Percentiles rank a stretch among this genome's conserved stretches.
These are phyloP conservation scores for Ophiostoma sp. DNA, from an alignment of 2,329 filamentous ascomycete species.

Conservation along the genomic window DNA sequence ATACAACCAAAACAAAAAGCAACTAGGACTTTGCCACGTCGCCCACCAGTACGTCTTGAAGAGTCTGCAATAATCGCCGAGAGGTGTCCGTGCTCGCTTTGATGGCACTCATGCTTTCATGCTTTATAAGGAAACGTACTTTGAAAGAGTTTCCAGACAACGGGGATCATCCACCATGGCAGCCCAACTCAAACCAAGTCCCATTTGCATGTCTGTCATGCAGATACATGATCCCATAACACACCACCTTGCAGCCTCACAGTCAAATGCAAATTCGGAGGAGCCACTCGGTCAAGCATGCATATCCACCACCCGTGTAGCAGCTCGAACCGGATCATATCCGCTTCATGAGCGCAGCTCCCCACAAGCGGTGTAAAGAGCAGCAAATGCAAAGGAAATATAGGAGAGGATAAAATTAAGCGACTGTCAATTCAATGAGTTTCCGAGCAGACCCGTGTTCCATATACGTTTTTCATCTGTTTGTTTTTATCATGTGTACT, in stretches of 20 bases:
- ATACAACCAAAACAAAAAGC: background rate
- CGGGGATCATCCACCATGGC: background rate
- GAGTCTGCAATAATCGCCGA: background rate
- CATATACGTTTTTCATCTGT: no score
- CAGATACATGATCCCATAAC: background rate
- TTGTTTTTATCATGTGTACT: background rate
- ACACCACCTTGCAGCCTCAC: background rate
- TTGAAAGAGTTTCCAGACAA: no score
- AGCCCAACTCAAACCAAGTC: background rate
- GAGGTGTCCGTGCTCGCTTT: no score
- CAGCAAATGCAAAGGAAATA: no score
- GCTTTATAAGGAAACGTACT: no score
- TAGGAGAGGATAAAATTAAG: no score
- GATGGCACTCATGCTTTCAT: no score
- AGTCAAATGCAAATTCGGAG: background rate
- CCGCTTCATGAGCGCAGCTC: background rate
- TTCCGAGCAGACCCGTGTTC: no score
- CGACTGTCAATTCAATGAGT: no score
- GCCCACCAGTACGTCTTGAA: background rate
- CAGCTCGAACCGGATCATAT: background rate
- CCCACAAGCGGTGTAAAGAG: background rate
- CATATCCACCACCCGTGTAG: background rate
- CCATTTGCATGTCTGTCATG: background rate
- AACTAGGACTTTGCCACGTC: constrained; percentile 7
- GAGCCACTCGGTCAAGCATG: background rate